Evolutionary conservation across 495 filamentous ascomycete genomes (phyloP), one percentile per base, ranked within the genome.

Genomic region (Immersiella caudata): DNA sequence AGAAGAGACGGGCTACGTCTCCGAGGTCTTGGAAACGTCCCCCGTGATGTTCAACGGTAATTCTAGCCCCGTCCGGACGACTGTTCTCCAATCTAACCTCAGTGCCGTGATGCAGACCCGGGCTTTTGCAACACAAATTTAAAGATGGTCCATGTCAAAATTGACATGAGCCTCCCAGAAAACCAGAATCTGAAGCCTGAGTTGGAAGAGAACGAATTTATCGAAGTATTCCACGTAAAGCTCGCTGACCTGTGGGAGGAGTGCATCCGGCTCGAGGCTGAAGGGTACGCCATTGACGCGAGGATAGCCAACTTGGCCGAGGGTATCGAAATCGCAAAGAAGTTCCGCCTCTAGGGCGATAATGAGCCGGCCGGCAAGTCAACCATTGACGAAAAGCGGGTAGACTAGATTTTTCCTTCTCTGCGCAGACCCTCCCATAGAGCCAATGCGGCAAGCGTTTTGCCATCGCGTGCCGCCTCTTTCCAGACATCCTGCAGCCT

Each of bases 41-140:
- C 87, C 89, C 29, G 78, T 96, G 21, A 94, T 96, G 92, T 96
- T 90, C 65, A 94, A 95, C 74, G 92, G 91, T 90, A 74, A 60
- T 83, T 75, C 26, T 5, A 11, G 9, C 24, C 40, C 12, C 36
- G 26, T 24, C 21, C 29, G 0, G 22, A 25, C 49, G 12, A 21
- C 18, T 51, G 56, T 40, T 20, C 8, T 21, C 6, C 11, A 18
- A 27, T 21, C 40, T 60, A 18, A 55, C 25, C 1, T 3, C 8
- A 22, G 12, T 3, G 49, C 51, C 4, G 35, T 21, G 14, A 14
- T 22, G 3, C 56, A 85, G 85, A 86, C 66, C 84, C 84, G 29
- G 93, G 93, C 18, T 94, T 97, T 80, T 94, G 91, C 77, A 96
- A 94, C 73, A 94, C 93, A 27, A 97, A 94, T 75, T 82, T 93